Base-by-base conservation (phyloP, 2,329 filamentous ascomycete genomes). In the Fusarium solani-melongenae region DNA sequence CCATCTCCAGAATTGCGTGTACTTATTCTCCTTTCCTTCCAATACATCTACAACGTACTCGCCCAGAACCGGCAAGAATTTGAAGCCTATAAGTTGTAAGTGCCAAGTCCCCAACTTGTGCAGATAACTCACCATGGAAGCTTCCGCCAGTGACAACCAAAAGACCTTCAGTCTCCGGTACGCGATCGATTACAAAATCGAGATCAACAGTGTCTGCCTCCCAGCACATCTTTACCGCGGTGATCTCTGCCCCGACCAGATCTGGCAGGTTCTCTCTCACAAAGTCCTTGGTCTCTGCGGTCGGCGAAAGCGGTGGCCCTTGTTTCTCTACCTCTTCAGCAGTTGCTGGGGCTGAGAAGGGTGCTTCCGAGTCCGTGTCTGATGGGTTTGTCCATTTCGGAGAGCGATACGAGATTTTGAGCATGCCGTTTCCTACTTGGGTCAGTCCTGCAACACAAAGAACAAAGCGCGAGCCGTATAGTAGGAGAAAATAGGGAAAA, bases 211-310 rank as follows among this genome's bases (percentile, higher is more conserved):
- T 67, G 20, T 61, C 46, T 46, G 22, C 36, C 22, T 38, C 39
- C 51, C 31, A 56, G 8, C 51, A 56, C 51, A 56, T 56, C 51
- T 56, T 44, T 29, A 33, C 64, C 46, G 17, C 27, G 38, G 58
- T 8, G 11, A 31, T 67, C 46, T 73, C 41, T 10, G 66, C 70
- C 57, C 70, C 70, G 31, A 62, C 46, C 5, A 12, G 24, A 31
- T 65, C 44, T 24, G 51, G 51, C 1, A 56, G 51, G 17, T 56
- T 44, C 56, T 62, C 46, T 22, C 31, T 53, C 10, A 66, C 36
- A 41, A 39, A 22, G 24, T 39, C 12, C 17, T 58, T 61, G 11
- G 39, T 41, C 29, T 53, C 58, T 55, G 41, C 2, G 22, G 31
- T 41, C 6, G 31, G 44, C 4, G n/a, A 39, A 6, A 41, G 24